phyloP scores from a whole-genome alignment of 345 rosid genomes.

The sweet orange (Citrus sinensis) region DVS_A1.0 CM039167.1:11055501-11056000 shows the following conservation, averaged over 20 bases:
- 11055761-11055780: slow-evolving; percentile 97
- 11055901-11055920: slow-evolving; percentile 96
- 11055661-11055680: slow-evolving; percentile 97
- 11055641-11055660: slow-evolving; percentile 27
- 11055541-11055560: slow-evolving; percentile 45
- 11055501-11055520: slow-evolving; percentile 32
- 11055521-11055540: slow-evolving; percentile 51
- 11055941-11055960: slow-evolving; percentile 34
- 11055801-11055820: slow-evolving; percentile 98
- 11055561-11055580: slow-evolving; percentile 98
- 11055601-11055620: not conserved
- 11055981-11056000: too few relatives aligned
- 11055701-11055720: slow-evolving; percentile 98
- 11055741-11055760: slow-evolving; percentile 97
- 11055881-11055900: slow-evolving; percentile 98
- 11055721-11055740: slow-evolving; percentile 87
- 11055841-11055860: slow-evolving; percentile 98
- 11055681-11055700: slow-evolving; percentile 99
- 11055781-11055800: slow-evolving; percentile 99
- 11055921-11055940: slow-evolving; percentile 99
- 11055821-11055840: slow-evolving; percentile 97
- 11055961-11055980: too few relatives aligned
- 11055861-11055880: slow-evolving; percentile 90
- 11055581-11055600: slow-evolving; percentile 51
- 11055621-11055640: not conserved